phyloP scores from a whole-genome alignment of 2,329 filamentous ascomycete species.

The Beauveria sp. region DNA sequence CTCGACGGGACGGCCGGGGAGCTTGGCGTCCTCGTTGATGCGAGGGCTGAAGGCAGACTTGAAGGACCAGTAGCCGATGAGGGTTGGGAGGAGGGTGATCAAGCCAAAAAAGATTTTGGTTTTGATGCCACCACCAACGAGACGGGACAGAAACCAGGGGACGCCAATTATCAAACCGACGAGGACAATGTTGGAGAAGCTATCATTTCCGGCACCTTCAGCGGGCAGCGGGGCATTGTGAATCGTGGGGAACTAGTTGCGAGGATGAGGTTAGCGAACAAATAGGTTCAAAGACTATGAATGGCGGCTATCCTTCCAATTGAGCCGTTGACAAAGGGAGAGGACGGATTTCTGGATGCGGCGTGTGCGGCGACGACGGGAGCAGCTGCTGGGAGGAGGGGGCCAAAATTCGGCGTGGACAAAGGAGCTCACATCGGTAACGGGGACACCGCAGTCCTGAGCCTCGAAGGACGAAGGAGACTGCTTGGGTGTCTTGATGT shows the following conservation, averaged over 20 bases:
- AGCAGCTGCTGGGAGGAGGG: background rate
- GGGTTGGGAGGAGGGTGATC: slow-evolving; percentile 70
- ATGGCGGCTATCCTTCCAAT: background rate
- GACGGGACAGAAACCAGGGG: slow-evolving; percentile 75
- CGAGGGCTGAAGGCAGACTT: slow-evolving; percentile 76
- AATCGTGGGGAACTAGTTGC: slow-evolving; percentile 53
- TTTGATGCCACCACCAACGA: slow-evolving; percentile 81
- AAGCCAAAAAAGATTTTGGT: slow-evolving; percentile 80
- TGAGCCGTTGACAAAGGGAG: background rate
- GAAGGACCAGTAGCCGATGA: slow-evolving; percentile 75
- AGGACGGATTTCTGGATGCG: background rate
- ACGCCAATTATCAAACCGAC: slow-evolving; percentile 61
- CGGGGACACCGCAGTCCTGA: slow-evolving; percentile 49
- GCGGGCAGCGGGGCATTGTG: slow-evolving; percentile 92
- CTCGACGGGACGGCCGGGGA: slow-evolving; percentile 80
- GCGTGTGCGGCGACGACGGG: background rate
- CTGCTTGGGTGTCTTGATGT: slow-evolving; percentile 31
- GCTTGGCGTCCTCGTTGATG: slow-evolving; percentile 84
- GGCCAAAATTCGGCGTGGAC: slow-evolving; percentile 18
- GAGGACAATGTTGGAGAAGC: slow-evolving; percentile 78
- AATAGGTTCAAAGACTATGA: background rate
- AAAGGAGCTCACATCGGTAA: slow-evolving; percentile 32
- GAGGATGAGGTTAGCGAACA: background rate
- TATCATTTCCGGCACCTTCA: slow-evolving; percentile 74
- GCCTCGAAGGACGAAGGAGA: slow-evolving; percentile 55